These are phyloP conservation scores for Phaeophleospora eucalypticola DNA, from an alignment of 2,329 filamentous ascomycete species.

Conservation along the genomic window DNA sequence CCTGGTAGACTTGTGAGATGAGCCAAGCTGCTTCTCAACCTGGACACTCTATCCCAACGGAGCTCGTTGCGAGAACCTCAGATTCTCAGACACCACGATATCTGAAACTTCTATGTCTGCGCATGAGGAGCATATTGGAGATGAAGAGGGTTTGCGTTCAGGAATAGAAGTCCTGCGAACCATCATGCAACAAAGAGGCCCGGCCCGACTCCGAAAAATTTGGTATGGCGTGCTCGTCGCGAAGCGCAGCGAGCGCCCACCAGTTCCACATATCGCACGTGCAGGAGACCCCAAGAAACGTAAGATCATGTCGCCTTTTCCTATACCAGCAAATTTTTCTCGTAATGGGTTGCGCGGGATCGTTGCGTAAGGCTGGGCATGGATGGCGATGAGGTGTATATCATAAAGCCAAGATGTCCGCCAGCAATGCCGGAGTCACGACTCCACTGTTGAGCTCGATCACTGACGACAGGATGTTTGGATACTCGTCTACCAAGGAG, in stretches of 20 bases:
- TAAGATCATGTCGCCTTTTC: not conserved
- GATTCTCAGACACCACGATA: too few relatives aligned
- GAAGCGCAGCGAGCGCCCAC: not conserved
- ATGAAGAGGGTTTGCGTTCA: too few relatives aligned
- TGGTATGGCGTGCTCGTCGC: constrained; percentile 9
- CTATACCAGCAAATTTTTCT: constrained; percentile 3
- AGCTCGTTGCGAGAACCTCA: too few relatives aligned
- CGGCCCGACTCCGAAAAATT: constrained; percentile 1
- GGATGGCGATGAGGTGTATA: constrained; percentile 7
- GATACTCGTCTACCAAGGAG: constrained; percentile 3
- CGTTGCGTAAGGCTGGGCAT: constrained; percentile 11
- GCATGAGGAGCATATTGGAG: too few relatives aligned
- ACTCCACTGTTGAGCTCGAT: constrained; percentile 1
- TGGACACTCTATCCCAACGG: too few relatives aligned
- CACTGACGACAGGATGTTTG: constrained; percentile 1
- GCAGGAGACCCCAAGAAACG: not conserved
- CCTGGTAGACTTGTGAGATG: too few relatives aligned
- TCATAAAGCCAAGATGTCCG: not conserved
- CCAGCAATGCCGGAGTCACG: not conserved
- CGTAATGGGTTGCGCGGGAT: constrained; percentile 9
- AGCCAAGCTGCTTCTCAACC: too few relatives aligned
- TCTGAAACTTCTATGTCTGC: too few relatives aligned
- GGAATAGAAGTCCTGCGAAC: too few relatives aligned
- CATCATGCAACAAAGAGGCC: not conserved
- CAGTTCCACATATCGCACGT: not conserved